phyloP scores from a whole-genome alignment of 2,329 filamentous ascomycete species.

The Orbilia blumenaviensis region DNA sequence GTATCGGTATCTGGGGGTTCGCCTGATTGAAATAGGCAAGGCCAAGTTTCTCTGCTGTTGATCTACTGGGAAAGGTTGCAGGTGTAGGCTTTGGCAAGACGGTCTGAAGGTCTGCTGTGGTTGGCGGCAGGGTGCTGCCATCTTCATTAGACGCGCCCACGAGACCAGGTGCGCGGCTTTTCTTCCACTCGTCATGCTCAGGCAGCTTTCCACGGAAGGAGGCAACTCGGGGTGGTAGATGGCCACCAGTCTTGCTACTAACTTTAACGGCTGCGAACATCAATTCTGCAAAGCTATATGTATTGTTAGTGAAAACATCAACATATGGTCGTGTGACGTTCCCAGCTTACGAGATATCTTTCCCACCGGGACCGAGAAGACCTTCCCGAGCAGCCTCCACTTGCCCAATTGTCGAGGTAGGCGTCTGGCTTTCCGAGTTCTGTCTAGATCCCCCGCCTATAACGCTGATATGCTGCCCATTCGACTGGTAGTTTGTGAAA shows the following conservation, averaged over 20 bases:
- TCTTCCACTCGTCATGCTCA: constrained; percentile 47
- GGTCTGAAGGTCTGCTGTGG: constrained; percentile 54
- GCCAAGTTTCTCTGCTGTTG: constrained; percentile 76
- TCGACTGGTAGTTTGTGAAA: constrained; percentile 4
- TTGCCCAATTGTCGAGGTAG: background rate
- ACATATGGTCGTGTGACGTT: constrained; percentile 9
- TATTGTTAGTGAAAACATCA: constrained; percentile 1
- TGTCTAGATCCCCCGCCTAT: constrained; percentile 28
- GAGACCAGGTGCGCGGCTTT: constrained; percentile 18
- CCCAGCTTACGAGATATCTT: constrained; percentile 56
- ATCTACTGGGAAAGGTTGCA: constrained; percentile 80
- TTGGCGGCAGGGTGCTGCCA: constrained; percentile 35
- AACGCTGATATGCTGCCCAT: constrained; percentile 46
- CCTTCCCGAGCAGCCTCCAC: background rate
- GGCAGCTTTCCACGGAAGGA: constrained; percentile 51
- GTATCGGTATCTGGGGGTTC: constrained; percentile 92
- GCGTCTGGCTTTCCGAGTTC: constrained; percentile 5
- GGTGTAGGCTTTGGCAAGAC: constrained; percentile 52
- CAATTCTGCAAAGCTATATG: constrained; percentile 56
- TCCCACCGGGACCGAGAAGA: constrained; percentile 52
- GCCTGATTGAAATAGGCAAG: constrained; percentile 93
- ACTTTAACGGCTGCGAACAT: constrained; percentile 58
- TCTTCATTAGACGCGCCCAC: no score
- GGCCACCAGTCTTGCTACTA: constrained; percentile 51
- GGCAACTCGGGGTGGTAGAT: constrained; percentile 46